A percentile compares a stretch with the other conserved stretches of the same genome.
Conservation (phyloP, 306 rosid species). For the Prosopis cineraria region DNA sequence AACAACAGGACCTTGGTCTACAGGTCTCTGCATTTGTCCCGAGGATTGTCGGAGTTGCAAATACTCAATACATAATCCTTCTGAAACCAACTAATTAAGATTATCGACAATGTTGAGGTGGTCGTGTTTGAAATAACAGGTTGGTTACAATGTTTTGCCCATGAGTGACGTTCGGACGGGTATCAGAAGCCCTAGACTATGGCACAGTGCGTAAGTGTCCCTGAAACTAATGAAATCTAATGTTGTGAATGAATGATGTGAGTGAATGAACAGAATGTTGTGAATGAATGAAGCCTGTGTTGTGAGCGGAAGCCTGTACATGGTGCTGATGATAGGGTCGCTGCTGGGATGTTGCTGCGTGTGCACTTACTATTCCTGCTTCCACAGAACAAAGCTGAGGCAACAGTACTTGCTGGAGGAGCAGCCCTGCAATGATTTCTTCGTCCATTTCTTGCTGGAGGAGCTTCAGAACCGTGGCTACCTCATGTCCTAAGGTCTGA, state of each 20-base stretch:
- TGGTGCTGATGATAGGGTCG: conserved; percentile 32
- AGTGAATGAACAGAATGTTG: no score
- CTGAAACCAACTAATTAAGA: no score
- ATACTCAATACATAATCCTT: conserved; percentile 1
- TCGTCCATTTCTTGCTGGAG: conserved; percentile 43
- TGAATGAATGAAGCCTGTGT: conserved; percentile 47
- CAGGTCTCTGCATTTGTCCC: conserved; percentile 48
- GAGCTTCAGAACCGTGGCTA: conserved; percentile 52
- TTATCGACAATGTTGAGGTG: no score
- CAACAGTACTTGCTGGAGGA: conserved; percentile 47
- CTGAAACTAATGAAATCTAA: no score
- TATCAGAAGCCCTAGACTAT: conserved; percentile 54
- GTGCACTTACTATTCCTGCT: conserved; percentile 41
- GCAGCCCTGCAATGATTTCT: conserved; percentile 44
- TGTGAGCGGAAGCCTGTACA: conserved; percentile 42
- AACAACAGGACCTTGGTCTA: conserved; percentile 46
- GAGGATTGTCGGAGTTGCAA: conserved; percentile 49
- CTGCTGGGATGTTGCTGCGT: conserved; percentile 14
- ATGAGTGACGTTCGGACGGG: conserved; percentile 55
- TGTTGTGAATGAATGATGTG: background rate
- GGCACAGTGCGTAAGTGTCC: conserved; percentile 49
- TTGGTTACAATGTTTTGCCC: conserved; percentile 60
- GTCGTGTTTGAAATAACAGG: no score
- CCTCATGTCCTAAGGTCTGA: conserved; percentile 50
- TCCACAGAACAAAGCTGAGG: conserved; percentile 51